These are phyloP conservation scores for Baeospora myosura DNA, from an alignment of 1,284 basidiomycete genomes.

Conservation along the genomic window DNA sequence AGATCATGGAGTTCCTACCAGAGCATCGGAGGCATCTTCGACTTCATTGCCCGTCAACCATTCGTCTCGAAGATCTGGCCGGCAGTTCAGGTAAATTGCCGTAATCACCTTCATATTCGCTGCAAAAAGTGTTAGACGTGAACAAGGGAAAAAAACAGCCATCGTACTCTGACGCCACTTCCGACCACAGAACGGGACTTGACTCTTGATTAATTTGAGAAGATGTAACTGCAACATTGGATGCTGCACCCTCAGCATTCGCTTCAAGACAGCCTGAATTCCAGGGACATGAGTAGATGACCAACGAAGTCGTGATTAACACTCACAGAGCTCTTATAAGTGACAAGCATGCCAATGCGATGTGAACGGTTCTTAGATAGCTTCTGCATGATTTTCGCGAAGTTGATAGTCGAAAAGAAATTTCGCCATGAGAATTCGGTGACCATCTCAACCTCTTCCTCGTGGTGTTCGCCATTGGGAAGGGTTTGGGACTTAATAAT, in stretches of 20 bases:
- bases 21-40: slow-evolving; percentile 82
- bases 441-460: slow-evolving; percentile 86
- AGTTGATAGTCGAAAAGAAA: slow-evolving; percentile 97
- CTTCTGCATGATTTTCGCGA: slow-evolving; percentile 97
- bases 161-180: slow-evolving; percentile 93
- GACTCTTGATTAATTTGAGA: slow-evolving; percentile 97
- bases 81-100: slow-evolving; percentile 93
- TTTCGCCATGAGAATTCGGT: slow-evolving; percentile 97
- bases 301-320: slow-evolving; percentile 4
- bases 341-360: slow-evolving; percentile 91
- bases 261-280: slow-evolving; percentile 83
- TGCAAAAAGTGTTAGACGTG: slow-evolving; percentile 24
- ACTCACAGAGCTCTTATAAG: slow-evolving; percentile 94
- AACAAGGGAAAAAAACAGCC: slow-evolving; percentile 4
- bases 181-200: slow-evolving; percentile 96
- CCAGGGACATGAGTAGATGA: background rate
- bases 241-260: slow-evolving; percentile 90
- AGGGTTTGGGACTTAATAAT: slow-evolving; percentile 46
- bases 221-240: slow-evolving; percentile 92
- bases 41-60: slow-evolving; percentile 94
- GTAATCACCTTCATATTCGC: slow-evolving; percentile 99
- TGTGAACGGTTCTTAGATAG: slow-evolving; percentile 92
- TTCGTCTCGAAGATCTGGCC: slow-evolving; percentile 94
- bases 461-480: slow-evolving; percentile 64
- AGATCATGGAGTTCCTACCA: slow-evolving; percentile 33